These are phyloP conservation scores for Pythium vanterpoolii DNA, from an alignment of 352 stramenopile genomes.

Conservation along the genomic window DNA sequence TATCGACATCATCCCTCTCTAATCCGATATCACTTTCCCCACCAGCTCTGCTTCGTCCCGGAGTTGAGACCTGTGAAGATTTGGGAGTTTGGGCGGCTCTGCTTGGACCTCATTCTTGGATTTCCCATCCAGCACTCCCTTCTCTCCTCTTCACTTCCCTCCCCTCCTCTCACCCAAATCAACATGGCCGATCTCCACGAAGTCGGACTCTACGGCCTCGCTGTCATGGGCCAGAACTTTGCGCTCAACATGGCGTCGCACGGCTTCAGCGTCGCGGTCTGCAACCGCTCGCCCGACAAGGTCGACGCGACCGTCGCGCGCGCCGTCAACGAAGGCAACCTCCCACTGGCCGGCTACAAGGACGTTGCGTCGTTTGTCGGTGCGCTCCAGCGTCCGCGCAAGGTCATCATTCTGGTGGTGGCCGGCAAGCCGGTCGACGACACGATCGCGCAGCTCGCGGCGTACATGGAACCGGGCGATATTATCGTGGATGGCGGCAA, in stretches of 20 bases:
- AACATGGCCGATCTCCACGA: slow-evolving; percentile 66
- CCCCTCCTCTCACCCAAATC: background rate
- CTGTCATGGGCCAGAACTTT: slow-evolving; percentile 99
- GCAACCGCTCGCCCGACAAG: slow-evolving; percentile 96
- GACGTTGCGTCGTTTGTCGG: slow-evolving; percentile 91
- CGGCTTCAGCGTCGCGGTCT: slow-evolving; percentile 96
- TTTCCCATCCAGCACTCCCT: slow-evolving; percentile 2
- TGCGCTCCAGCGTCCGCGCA: slow-evolving; percentile 93
- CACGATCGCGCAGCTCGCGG: slow-evolving; percentile 84
- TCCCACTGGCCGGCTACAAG: slow-evolving; percentile 93
- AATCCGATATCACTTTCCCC: slow-evolving; percentile 12
- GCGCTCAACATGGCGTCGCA: slow-evolving; percentile 98
- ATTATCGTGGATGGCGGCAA: slow-evolving; percentile 99
- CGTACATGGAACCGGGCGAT: slow-evolving; percentile 93
- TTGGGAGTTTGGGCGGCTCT: background rate
- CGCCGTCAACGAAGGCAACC: slow-evolving; percentile 94
- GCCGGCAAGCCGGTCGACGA: slow-evolving; percentile 96
- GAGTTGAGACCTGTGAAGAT: too few species aligned
- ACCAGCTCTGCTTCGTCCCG: too few species aligned
- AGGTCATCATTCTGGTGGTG: slow-evolving; percentile 98
- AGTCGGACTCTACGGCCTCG: slow-evolving; percentile 89
- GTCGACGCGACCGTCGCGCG: slow-evolving; percentile 95
- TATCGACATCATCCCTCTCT: slow-evolving; percentile 25
- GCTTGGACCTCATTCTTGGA: slow-evolving; percentile 6
- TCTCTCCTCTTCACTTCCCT: background rate